These are phyloP conservation scores for Gyrodon lividus DNA, from an alignment of 768 basidiomycete species.

Conservation along the genomic window DNA sequence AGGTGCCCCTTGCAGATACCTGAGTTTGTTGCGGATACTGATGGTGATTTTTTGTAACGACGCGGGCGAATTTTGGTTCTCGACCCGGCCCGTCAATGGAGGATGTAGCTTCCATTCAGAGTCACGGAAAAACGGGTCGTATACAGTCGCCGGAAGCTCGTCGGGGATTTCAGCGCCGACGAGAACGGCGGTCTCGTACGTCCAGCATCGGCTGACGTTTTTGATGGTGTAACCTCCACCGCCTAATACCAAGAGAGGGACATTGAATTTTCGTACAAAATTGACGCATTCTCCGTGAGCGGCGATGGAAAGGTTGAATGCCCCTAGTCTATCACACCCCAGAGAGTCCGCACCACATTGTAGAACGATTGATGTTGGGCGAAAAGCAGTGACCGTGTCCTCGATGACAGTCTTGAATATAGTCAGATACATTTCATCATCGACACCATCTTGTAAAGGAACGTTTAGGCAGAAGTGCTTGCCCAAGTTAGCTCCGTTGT, in stretches of 20 bases:
- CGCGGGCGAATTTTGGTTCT: constrained; percentile 86
- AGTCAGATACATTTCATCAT: constrained; percentile 94
- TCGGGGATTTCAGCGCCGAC: constrained; percentile 82
- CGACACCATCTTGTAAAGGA: constrained; percentile 92
- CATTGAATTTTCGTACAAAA: constrained; percentile 89
- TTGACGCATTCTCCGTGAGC: constrained; percentile 98
- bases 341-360: constrained; percentile 98
- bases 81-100: constrained; percentile 85
- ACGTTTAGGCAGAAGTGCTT: constrained; percentile 97
- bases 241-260: constrained; percentile 89
- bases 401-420: constrained; percentile 97
- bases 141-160: constrained; percentile 84
- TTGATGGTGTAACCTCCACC: constrained; percentile 97
- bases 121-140: constrained; percentile 91
- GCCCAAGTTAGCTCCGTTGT: constrained; percentile 83
- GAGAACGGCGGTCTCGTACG: constrained; percentile 94
- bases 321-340: constrained; percentile 91
- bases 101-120: constrained; percentile 93
- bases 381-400: constrained; percentile 86
- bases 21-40: constrained; percentile 80
- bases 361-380: constrained; percentile 86
- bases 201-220: constrained; percentile 98
- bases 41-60: constrained; percentile 87
- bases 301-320: constrained; percentile 96
- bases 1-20: constrained; percentile 94